phyloP scores from a whole-genome alignment of 2,329 filamentous ascomycete genomes.

The Penicillium sp. region DNA sequence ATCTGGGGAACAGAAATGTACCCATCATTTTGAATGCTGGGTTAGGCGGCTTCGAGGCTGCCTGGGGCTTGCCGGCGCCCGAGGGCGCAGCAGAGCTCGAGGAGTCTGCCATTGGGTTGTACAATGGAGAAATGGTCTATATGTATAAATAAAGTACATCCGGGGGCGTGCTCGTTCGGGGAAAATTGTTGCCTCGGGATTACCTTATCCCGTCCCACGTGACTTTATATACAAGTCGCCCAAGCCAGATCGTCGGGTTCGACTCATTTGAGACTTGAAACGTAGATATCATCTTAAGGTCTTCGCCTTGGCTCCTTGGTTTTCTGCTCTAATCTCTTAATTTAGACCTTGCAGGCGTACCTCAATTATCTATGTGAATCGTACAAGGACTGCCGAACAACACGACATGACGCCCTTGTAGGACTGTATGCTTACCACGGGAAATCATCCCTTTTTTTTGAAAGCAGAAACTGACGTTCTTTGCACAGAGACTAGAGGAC shows the following conservation, averaged over 20 bases:
- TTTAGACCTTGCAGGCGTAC: too few species aligned
- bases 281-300: background rate
- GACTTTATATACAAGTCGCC: background rate
- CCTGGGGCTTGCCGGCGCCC: slow-evolving; percentile 37
- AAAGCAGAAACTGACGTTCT: too few species aligned
- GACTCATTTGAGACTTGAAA: background rate
- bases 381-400: background rate
- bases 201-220: slow-evolving; percentile 18
- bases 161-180: slow-evolving; percentile 7
- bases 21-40: slow-evolving; percentile 72
- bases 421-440: background rate
- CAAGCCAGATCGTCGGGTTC: background rate
- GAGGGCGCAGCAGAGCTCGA: slow-evolving; percentile 34
- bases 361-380: background rate
- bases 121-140: background rate
- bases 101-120: slow-evolving; percentile 34
- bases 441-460: too few species aligned
- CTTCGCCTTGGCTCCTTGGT: background rate
- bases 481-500: too few species aligned
- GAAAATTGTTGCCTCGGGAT: slow-evolving; percentile 18
- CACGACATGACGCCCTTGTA: background rate
- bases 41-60: slow-evolving; percentile 55
- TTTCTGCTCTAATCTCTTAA: background rate
- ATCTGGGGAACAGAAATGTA: slow-evolving; percentile 22
- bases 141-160: background rate